Conservation (phyloP, 495 filamentous ascomycete species). For the Aspergillus sclerotioniger region DNA sequence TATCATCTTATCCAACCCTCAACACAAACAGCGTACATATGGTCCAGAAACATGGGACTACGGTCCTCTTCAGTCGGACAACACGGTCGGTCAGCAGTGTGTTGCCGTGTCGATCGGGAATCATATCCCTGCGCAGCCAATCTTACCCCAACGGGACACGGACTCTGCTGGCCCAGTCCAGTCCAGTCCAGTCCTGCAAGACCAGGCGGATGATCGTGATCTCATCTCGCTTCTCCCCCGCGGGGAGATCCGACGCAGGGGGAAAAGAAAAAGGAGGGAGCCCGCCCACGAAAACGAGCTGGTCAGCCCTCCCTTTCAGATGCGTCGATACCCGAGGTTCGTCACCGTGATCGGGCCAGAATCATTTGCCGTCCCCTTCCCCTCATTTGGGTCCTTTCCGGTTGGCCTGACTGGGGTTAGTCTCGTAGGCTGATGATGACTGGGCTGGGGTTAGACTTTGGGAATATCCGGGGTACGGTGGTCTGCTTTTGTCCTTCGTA, state of each 20-base stretch:
- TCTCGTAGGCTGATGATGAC: too few relatives aligned
- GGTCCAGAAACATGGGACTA: not conserved
- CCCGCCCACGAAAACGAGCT: constrained; percentile 2
- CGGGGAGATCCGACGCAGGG: constrained; percentile 24
- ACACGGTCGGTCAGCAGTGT: constrained; percentile 4
- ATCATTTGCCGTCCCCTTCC: constrained; percentile 13
- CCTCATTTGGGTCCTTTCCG: not conserved
- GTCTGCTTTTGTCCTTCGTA: constrained; percentile 5
- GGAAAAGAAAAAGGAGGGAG: not conserved
- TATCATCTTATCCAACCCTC: too few relatives aligned
- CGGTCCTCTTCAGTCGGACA: not conserved
- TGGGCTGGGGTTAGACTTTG: constrained; percentile 3
- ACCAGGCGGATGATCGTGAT: constrained; percentile 8
- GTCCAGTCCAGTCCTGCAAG: not conserved
- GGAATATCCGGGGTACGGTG: constrained; percentile 1
- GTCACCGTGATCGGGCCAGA: constrained; percentile 9
- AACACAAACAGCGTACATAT: not conserved
- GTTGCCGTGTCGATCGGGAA: constrained; percentile 24
- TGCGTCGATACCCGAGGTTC: constrained; percentile 18
- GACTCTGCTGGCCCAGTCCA: not conserved
- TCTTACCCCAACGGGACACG: constrained; percentile 7
- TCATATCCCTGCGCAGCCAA: constrained; percentile 19
- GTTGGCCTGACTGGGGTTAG: not conserved
- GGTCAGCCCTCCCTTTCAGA: constrained; percentile 1
- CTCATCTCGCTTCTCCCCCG: constrained; percentile 15